Conservation (phyloP, 805 yeast species). For the Pachysolen tannophilus region DNA sequence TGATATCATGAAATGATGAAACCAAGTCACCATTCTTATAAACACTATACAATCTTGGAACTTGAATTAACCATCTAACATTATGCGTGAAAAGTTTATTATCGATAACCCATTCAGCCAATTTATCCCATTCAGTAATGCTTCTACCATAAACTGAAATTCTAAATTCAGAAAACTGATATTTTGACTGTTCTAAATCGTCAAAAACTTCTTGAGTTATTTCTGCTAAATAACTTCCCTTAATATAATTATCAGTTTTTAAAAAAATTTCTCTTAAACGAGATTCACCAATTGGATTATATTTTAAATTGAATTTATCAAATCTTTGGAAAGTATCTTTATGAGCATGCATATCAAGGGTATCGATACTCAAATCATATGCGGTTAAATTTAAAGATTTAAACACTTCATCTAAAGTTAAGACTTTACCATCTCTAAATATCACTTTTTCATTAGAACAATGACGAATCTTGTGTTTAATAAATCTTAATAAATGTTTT, state of each 20-base stretch:
- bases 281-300: slow-evolving; percentile 97
- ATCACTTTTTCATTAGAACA: slow-evolving; percentile 85
- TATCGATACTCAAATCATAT: slow-evolving; percentile 91
- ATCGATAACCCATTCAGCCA: slow-evolving; percentile 93
- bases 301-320: slow-evolving; percentile 93
- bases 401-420: slow-evolving; percentile 85
- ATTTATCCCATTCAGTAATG: slow-evolving; percentile 86
- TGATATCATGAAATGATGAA: slow-evolving; percentile 62
- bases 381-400: slow-evolving; percentile 86
- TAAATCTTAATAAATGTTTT: slow-evolving; percentile 88
- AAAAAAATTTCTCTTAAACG: slow-evolving; percentile 92
- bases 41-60: slow-evolving; percentile 88
- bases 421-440: slow-evolving; percentile 81
- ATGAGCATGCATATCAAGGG: slow-evolving; percentile 99
- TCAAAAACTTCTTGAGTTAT: slow-evolving; percentile 88
- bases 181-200: slow-evolving; percentile 90
- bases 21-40: slow-evolving; percentile 75
- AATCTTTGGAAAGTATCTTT: slow-evolving; percentile 96
- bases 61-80: slow-evolving; percentile 94
- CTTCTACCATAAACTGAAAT: slow-evolving; percentile 92
- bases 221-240: slow-evolving; percentile 88
- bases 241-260: slow-evolving; percentile 88
- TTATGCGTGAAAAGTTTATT: slow-evolving; percentile 87
- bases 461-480: slow-evolving; percentile 88
- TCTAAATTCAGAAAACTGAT: slow-evolving; percentile 96